phyloP scores from a whole-genome alignment of 306 rosid species.

The Fragaria iinumae region DNA sequence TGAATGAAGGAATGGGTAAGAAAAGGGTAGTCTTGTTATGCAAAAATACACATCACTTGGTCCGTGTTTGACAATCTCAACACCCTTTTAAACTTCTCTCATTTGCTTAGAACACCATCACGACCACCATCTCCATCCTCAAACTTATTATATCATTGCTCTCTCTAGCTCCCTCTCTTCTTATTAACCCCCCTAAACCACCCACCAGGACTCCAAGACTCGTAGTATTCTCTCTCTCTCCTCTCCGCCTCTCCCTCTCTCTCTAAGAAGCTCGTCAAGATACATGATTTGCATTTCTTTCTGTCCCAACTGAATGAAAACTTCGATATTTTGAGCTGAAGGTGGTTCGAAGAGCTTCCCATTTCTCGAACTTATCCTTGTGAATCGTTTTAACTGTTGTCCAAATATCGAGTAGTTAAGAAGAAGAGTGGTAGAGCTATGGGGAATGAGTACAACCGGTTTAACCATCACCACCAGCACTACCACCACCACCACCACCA shows the following conservation, averaged over 20 bases:
- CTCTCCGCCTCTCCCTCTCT: neutral
- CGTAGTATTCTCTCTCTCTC: conserved; percentile 6
- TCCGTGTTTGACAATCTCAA: conserved; percentile 51
- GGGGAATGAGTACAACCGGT: conserved; percentile 48
- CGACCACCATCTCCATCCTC: conserved; percentile 24
- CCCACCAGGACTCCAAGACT: conserved; percentile 2
- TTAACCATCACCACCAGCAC: conserved; percentile 21
- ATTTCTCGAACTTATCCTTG: neutral
- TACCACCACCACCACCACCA: conserved; percentile 27
- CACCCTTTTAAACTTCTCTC: conserved; percentile 12
- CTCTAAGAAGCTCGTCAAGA: neutral
- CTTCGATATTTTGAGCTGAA: neutral
- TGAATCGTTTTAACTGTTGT: neutral
- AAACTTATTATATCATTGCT: conserved; percentile 4
- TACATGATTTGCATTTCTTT: neutral
- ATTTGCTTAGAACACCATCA: conserved; percentile 11
- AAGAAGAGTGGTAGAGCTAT: conserved; percentile 5
- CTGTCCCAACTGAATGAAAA: neutral
- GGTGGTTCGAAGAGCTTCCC: neutral
- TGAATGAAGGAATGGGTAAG: conserved; percentile 11
- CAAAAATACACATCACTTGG: conserved; percentile 21
- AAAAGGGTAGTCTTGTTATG: neutral
- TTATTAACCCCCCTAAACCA: neutral
- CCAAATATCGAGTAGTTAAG: neutral
- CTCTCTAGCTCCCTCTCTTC: conserved; percentile 1